Evolutionary conservation across 2,329 filamentous ascomycete genomes (phyloP).

Genomic region (Chrysoporthe puriensis): DNA sequence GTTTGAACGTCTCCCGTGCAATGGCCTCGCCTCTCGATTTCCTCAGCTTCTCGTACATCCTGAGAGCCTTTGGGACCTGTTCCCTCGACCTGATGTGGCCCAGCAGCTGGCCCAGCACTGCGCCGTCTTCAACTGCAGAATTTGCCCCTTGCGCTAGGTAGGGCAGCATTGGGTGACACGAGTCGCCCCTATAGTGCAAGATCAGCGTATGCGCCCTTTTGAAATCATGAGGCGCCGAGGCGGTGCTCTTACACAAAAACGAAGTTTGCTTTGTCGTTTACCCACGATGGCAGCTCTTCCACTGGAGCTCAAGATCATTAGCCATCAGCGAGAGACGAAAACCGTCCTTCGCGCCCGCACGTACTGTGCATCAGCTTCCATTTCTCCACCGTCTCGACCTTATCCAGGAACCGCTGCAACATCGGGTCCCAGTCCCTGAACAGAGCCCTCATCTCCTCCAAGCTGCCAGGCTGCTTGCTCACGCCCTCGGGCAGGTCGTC

Average conservation of each 20-base stretch:
- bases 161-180: constrained; percentile 67
- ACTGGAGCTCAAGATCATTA: neutral
- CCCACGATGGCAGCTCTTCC: constrained; percentile 58
- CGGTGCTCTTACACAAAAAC: constrained; percentile 47
- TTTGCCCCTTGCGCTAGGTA: constrained; percentile 70
- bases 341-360: constrained; percentile 28
- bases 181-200: constrained; percentile 51
- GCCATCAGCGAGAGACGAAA: neutral
- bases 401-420: constrained; percentile 45
- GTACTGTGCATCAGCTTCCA: constrained; percentile 67
- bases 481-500: constrained; percentile 56
- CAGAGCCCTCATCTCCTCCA: constrained; percentile 63
- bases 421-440: constrained; percentile 70
- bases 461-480: constrained; percentile 53
- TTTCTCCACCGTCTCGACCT: constrained; percentile 65
- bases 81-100: constrained; percentile 51
- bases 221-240: constrained; percentile 33
- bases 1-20: constrained; percentile 62
- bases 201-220: neutral
- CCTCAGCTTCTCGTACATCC: constrained; percentile 50
- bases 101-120: constrained; percentile 63
- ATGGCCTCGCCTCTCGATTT: constrained; percentile 57
- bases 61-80: constrained; percentile 49
- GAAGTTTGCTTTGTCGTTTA: constrained; percentile 55
- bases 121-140: constrained; percentile 68